Base-by-base conservation (phyloP, 495 filamentous ascomycete species). In the Xylaria acuta region DNA sequence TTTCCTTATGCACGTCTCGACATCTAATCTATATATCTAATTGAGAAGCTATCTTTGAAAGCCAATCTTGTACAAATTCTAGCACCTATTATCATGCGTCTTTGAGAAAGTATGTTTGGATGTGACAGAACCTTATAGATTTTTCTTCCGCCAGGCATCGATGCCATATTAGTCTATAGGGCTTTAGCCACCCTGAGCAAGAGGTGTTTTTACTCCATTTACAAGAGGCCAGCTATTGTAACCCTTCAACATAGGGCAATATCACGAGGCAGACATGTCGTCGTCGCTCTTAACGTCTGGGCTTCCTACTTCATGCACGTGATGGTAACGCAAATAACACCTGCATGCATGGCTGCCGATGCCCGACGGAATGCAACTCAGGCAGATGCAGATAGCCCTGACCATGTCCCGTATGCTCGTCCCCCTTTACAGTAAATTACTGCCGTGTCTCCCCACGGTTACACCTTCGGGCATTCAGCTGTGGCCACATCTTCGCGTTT, bases 241-340 rank as follows among this genome's bases (percentile, higher is more conserved):
- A 43, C n/a, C 25, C 2, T 34, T 56, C 25, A 25, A n/a, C 11
- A 30, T 18, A 30, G 9, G 18, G 20, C 22, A 56, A 16, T 30
- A 43, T 25, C n/a, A n/a, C 22, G 27, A 58, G 8, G 32, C 18
- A 63, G 69, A 54, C 69, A 25, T 63, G 69, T 51, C 45, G 60
- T 71, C 41, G 60, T 54, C 16, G 32, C 25, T 22, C 56, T 70
- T 47, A 38, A 58, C 38, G 36, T 34, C 20, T 22, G 1, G 25
- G 47, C 20, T 56, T 56, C 25, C 69, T 27, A 30, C 47, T 43
- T 71, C 36, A 71, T 71, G 69, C 69, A 64, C 60, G 69, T 64
- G 69, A 64, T 63, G 68, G 68, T 63, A 51, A 51, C 68, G 68
- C 68, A 53, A 53, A 64, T 45, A 70, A 56, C 62, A 64, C 47